Evolutionary conservation across 2,329 filamentous ascomycete species (phyloP), one percentile per base, ranked within the genome.

Genomic region (Boeremia exigua): DNA sequence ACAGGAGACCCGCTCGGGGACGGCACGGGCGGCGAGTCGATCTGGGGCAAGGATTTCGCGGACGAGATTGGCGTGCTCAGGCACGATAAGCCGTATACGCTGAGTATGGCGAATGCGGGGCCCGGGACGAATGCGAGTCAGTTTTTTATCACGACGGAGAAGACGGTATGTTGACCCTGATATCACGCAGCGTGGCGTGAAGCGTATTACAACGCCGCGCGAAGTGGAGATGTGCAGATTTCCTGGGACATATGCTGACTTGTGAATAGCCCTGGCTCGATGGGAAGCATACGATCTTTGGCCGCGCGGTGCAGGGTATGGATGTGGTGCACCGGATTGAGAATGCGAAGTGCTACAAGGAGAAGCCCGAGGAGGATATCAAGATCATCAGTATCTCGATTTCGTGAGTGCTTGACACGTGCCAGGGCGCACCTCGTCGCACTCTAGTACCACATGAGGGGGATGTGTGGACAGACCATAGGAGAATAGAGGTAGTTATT

Each of bases 71-170:
- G 90, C 0, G 89, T 86, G 15, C 78, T 99, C 59, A 91, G 89
- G 74, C 95, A 99, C 71, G 95, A 99, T 79, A 96, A 95, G 78
- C 90, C 95, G 2, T 99, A 96, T 74, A 98, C 93, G 0, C 82
- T 98, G 54, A 96, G 91, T 73, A 99, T 99, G 95, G 95, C 95
- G 11, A 99, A 99, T 75, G 94, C 95, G 0, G 95, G 95, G 0
- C 92, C 92, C 0, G 92, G 94, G 68, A 97, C 93, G 32, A 99
- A 99, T 73, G 95, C 90, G 12, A 95, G 90, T 70, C 95, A 99
- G 75, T 99, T 99, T 75, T 99, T 99, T 70, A 96, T 99, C 64
- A 99, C 95, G 0, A 97, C 94, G 0, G 96, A 97, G 77, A 96
- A 96, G 79, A 92, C 95, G 63, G 88, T 89, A 80, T 79, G 86